Evolutionary conservation across 805 yeast species (phyloP), one percentile per base, ranked within the genome.

Genomic region (Cyberlindnera xylosilytica): DNA sequence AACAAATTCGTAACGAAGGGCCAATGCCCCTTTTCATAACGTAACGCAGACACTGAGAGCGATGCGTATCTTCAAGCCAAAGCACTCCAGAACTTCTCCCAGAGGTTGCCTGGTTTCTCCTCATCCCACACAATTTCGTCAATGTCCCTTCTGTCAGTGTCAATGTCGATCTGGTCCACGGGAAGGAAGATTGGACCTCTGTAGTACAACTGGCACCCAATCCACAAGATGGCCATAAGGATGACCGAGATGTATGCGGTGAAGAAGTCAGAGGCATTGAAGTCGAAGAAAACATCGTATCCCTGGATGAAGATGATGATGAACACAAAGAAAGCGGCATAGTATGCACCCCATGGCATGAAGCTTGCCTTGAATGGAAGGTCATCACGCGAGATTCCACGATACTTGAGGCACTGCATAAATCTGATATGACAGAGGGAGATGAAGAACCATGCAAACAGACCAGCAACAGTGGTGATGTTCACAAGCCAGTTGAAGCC

Each of bases 221-320:
- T 45, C 81, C 81, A 87, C 9, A 75, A 52, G 10, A 68, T 72
- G 24, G 71, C 66, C 63, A 81, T 81, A 38, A 83, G 63, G 44
- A 84, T 71, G 16, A 83, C 67, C n/a, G 91, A 84, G 39, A 87
- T 66, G 57, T 87, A 87, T n/a, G 85, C 76, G 20, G 87, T 78
- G 60, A 85, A 76, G 68, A 87, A 87, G 32, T 68, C 68, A 10
- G 76, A 61, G 2, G 76, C 86, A 42, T 65, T 69, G 56, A 82
- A 64, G 31, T 66, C 66, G 42, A 77, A 77, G 66, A 87, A 87
- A 1, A 76, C 76, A 2, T 73, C 62, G 62, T 76, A 87, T 34
- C 95, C 95, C 65, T 87, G 93, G 47, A 87, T 69, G 45, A 86
- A 71, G 17, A 76, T 73, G 57, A 87, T 76, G 26, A 83, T 48